Conservation (phyloP, 768 basidiomycete genomes). For the Pleurotus cornucopiae region DNA sequence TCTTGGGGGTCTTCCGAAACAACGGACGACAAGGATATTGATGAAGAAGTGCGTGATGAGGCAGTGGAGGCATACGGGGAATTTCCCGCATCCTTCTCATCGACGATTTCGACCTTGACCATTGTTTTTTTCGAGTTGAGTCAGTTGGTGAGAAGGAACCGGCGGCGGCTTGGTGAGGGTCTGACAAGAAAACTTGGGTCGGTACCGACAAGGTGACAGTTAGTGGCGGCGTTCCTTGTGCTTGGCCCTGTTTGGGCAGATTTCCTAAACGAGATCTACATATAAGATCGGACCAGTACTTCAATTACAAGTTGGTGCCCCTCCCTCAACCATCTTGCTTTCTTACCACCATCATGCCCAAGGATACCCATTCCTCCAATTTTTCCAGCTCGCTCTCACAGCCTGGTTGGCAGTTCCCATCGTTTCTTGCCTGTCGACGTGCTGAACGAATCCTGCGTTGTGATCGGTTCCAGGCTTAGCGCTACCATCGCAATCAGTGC, state of each 20-base stretch:
- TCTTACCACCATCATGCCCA: slow-evolving; percentile 29
- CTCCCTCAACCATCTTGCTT: slow-evolving; percentile 8
- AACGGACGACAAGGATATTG: slow-evolving; percentile 76
- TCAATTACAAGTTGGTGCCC: slow-evolving; percentile 18
- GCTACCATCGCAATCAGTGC: slow-evolving; percentile 62
- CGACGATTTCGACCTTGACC: slow-evolving; percentile 93
- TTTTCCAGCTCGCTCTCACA: slow-evolving; percentile 21
- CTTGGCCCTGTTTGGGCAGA: slow-evolving; percentile 20
- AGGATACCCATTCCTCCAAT: slow-evolving; percentile 21
- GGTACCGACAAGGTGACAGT: slow-evolving; percentile 10
- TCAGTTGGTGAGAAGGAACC: neutral
- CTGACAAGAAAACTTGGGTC: slow-evolving; percentile 13
- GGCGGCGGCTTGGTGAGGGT: neutral
- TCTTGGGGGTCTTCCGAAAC: slow-evolving; percentile 78
- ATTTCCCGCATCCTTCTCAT: slow-evolving; percentile 60
- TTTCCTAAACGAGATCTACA: slow-evolving; percentile 24
- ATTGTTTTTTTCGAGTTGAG: slow-evolving; percentile 37
- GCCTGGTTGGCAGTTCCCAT: slow-evolving; percentile 26
- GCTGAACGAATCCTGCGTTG: slow-evolving; percentile 1
- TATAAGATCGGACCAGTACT: slow-evolving; percentile 31
- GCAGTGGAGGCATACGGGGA: slow-evolving; percentile 76
- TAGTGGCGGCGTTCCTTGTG: slow-evolving; percentile 17
- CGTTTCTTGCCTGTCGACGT: neutral
- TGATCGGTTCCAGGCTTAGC: slow-evolving; percentile 42
- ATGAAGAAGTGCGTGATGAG: slow-evolving; percentile 68